Base-by-base conservation (phyloP, 2,329 filamentous ascomycete genomes). In the Fusarium sp. region DNA sequence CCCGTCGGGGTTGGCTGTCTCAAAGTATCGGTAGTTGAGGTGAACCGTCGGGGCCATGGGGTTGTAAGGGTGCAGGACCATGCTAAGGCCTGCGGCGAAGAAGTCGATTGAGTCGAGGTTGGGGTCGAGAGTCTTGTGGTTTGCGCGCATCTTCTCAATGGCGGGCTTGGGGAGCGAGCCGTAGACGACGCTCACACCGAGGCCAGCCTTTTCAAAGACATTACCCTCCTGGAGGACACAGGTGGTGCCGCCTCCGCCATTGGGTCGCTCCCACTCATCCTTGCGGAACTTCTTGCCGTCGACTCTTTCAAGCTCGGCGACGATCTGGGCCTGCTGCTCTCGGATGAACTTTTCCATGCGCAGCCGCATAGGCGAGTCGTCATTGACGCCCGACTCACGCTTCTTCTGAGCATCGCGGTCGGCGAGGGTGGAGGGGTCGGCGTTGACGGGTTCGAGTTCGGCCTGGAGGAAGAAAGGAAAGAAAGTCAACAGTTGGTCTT, bases 271-370 rank as follows among this genome's bases (percentile, higher is more conserved):
- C 95, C 95, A 99, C 65, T 90, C 89, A 79, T 99, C 95, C 58
- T 88, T 82, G 58, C 85, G 85, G 81, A 99, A 99, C 67, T 87
- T 85, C 64, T 86, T 87, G 55, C 92, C 93, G 73, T 98, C 95
- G 39, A 98, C 82, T 69, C 88, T 85, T 75, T 96, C 90, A 22
- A 99, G 85, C 54, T 90, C 92, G 53, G 85, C 81, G 26, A 98
- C 90, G 57, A 99, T 99, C 62, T 90, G 86, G 70, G 91, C 86
- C 74, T 99, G 95, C 72, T 98, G 92, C 70, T 93, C 87, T 76
- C 95, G 95, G 77, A 98, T 96, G 75, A 98, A 91, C 71, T 91
- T 88, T 79, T 99, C 95, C 95, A 99, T 98, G 64, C 94, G 92
- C 55, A 99, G 84, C 52, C 95, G 93, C 94, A 99, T 98, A 2